Percentiles rank a stretch among this genome's conserved stretches.
phyloP scores from a whole-genome alignment of 805 yeast genomes.

The Maudiozyma turicensis region DNA sequence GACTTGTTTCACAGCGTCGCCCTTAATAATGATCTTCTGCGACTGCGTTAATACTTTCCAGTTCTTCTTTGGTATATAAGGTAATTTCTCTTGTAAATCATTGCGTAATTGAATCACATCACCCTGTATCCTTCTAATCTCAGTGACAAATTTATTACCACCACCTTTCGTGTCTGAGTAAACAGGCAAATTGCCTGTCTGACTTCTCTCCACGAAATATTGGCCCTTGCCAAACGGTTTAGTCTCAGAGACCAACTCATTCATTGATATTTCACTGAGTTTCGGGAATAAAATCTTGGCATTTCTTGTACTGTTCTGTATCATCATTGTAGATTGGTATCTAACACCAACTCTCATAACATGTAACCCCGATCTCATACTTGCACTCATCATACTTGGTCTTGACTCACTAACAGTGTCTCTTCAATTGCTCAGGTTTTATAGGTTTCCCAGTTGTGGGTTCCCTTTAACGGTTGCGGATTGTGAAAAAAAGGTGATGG shows the following conservation, averaged over 20 bases:
- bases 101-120: conserved; percentile 53
- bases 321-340: too few species aligned
- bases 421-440: too few species aligned
- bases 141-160: conserved; percentile 56
- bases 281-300: conserved; percentile 17
- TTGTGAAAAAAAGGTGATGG: too few species aligned
- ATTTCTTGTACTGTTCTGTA: too few species aligned
- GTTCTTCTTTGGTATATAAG: conserved; percentile 36
- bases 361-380: too few species aligned
- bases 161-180: conserved; percentile 54
- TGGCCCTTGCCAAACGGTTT: conserved; percentile 21
- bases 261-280: conserved; percentile 22
- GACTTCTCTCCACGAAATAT: conserved; percentile 38
- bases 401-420: too few species aligned
- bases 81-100: conserved; percentile 48
- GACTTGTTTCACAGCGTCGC: conserved; percentile 33
- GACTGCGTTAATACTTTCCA: conserved; percentile 43
- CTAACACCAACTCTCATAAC: too few species aligned
- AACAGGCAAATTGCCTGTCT: conserved; percentile 69
- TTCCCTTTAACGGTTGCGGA: too few species aligned
- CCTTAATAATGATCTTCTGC: conserved; percentile 43
- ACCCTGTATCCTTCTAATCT: conserved; percentile 63
- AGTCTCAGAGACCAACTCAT: conserved; percentile 18
- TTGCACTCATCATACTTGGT: background rate
- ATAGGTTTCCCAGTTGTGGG: too few species aligned